Base-by-base conservation (phyloP, 2,329 filamentous ascomycete genomes). In the Rutstroemia sp. region DNA sequence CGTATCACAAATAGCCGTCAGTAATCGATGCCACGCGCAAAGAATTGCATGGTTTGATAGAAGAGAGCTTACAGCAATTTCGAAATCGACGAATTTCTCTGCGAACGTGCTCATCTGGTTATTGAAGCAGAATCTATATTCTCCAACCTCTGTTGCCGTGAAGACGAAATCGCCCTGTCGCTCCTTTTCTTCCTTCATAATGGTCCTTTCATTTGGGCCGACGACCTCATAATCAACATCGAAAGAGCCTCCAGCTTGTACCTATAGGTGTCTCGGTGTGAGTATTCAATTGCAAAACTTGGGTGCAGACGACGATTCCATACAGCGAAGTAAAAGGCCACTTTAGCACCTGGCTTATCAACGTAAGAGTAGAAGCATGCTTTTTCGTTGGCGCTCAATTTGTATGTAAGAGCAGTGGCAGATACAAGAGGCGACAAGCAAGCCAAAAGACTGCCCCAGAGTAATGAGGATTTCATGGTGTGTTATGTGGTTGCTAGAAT, bases 281-380 rank as follows among this genome's bases (percentile, higher is more conserved):
- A 9, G 23, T 34, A 9, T 14, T 18, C 21, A 27, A 48, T 16
- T 27, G 16, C 9, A 7, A 9, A 37, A 46, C 39, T 10, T n/a
- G 10, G 25, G 39, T 16, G 12, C 25, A 38, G 47, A 39, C 27
- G 39, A 30, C 41, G 75, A 34, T 34, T 34, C 30, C 87, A 64
- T 77, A 99, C 94, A 59, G 94, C 95, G 75, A 99, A 99, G 78
- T 99, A 99, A 71, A 99, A 99, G 50, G 94, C 92, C 65, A 99
- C 79, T 82, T 99, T 99, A 67, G 88, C 83, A 66, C 86, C 86
- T 71, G 82, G 80, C 71, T 88, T 82, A 62, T 91, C 84, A 55
- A 92, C 86, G 64, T 83, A 77, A 57, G 89, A 82, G 72, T 88
- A 96, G 82, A 99, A 99, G 78, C 94, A 99, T 59, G 94, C 90